A percentile compares a stretch with the other conserved stretches of the same genome.
Evolutionary conservation across 2,329 filamentous ascomycete species (phyloP).

Genomic region (Colletotrichum scovillei): DNA sequence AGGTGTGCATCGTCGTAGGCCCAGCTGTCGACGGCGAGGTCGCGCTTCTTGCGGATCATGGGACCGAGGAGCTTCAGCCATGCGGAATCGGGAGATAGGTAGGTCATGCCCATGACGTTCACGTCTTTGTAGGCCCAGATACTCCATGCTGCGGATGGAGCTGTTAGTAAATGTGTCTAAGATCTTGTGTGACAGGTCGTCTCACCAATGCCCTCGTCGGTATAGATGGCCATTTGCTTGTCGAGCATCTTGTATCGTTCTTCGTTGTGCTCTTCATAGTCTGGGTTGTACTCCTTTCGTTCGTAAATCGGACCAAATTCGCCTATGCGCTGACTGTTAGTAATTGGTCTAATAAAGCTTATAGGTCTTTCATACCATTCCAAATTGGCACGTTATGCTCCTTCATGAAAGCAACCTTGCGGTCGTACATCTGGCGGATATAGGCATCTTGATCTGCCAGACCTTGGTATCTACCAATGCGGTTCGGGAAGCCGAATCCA

Average conservation of each 20-base stretch:
- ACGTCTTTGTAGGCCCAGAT: constrained; percentile 67
- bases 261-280: constrained; percentile 52
- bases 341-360: constrained; percentile 30
- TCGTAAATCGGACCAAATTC: constrained; percentile 52
- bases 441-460: constrained; percentile 51
- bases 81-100: constrained; percentile 52
- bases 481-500: constrained; percentile 54
- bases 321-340: constrained; percentile 35
- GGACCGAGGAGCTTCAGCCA: constrained; percentile 61
- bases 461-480: constrained; percentile 44
- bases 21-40: constrained; percentile 64
- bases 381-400: constrained; percentile 50
- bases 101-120: constrained; percentile 64
- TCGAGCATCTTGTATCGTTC: constrained; percentile 58
- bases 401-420: constrained; percentile 54
- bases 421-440: constrained; percentile 46
- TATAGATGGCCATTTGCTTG: constrained; percentile 61
- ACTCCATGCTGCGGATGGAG: constrained; percentile 36
- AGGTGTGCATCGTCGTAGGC: constrained; percentile 53
- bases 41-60: constrained; percentile 64
- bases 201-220: constrained; percentile 32
- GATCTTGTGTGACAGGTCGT: neutral
- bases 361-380: constrained; percentile 55
- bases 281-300: constrained; percentile 40
- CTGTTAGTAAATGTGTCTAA: constrained; percentile 14